Percentiles rank a stretch among this genome's conserved stretches.
Conservation (phyloP, 371 early-diverging fungal genomes). For the Zopfochytrium polystomum region DNA sequence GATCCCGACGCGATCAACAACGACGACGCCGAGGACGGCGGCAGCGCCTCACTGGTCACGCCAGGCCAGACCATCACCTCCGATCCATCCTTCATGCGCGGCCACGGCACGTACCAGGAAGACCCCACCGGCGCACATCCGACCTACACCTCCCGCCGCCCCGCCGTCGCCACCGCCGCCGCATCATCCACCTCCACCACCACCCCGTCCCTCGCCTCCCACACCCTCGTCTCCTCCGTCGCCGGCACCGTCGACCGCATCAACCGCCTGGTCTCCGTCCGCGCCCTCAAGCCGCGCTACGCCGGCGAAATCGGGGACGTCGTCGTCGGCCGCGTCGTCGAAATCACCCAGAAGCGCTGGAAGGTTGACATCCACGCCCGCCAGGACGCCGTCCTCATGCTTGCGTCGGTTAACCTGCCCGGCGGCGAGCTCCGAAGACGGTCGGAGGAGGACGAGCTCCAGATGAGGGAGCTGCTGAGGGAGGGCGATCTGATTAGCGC, state of each 20-base stretch:
- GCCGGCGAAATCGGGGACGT: slow-evolving; percentile 97
- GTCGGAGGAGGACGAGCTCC: slow-evolving; percentile 96
- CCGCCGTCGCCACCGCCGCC: too few relatives aligned
- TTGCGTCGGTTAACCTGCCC: slow-evolving; percentile 95
- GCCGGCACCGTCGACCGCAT: slow-evolving; percentile 92
- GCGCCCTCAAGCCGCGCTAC: slow-evolving; percentile 64
- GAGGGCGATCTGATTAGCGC: slow-evolving; percentile 96
- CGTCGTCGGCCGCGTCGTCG: slow-evolving; percentile 79
- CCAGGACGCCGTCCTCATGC: slow-evolving; percentile 82
- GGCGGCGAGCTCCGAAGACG: slow-evolving; percentile 98
- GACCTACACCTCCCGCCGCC: too few relatives aligned
- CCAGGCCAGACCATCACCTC: slow-evolving; percentile 84
- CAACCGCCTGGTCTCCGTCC: slow-evolving; percentile 93
- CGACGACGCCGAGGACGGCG: background rate
- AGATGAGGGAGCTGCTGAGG: slow-evolving; percentile 94
- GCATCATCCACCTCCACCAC: too few relatives aligned
- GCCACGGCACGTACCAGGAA: slow-evolving; percentile 92
- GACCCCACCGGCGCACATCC: too few relatives aligned
- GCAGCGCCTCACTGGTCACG: slow-evolving; percentile 52
- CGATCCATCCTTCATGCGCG: slow-evolving; percentile 85
- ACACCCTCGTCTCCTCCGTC: slow-evolving; percentile 73
- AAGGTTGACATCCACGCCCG: slow-evolving; percentile 91
- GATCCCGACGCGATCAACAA: background rate
- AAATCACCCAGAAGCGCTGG: slow-evolving; percentile 90
- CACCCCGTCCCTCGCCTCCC: slow-evolving; percentile 32